Percentiles rank a stretch among this genome's conserved stretches.
These are phyloP conservation scores for Entoloma clypeatum DNA, from an alignment of 1,284 basidiomycete genomes.

Conservation along the genomic window DNA sequence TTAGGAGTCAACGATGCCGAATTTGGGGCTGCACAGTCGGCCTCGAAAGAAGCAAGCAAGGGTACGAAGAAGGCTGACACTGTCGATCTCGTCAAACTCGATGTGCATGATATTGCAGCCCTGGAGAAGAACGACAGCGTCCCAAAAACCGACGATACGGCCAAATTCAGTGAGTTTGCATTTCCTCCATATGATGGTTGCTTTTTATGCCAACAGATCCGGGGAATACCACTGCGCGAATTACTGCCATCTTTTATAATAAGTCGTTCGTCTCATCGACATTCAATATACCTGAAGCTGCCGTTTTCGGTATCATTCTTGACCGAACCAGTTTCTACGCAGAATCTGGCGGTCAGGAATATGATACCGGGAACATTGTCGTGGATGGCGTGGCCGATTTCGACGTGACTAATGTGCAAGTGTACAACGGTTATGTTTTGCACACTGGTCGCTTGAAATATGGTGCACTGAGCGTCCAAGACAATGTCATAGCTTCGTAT, in stretches of 20 bases:
- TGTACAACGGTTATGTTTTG: slow-evolving; percentile 56
- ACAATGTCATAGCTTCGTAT: slow-evolving; percentile 54
- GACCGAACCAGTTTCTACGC: slow-evolving; percentile 98
- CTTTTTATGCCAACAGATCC: slow-evolving; percentile 42
- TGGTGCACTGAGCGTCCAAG: slow-evolving; percentile 38
- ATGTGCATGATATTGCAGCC: slow-evolving; percentile 91
- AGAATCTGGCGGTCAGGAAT: slow-evolving; percentile 96
- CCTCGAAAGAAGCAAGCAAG: slow-evolving; percentile 91
- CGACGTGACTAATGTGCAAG: slow-evolving; percentile 91
- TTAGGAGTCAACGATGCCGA: slow-evolving; percentile 85
- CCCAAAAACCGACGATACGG: slow-evolving; percentile 92
- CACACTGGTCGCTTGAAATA: slow-evolving; percentile 86
- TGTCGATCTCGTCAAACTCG: slow-evolving; percentile 78
- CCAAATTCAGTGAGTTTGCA: slow-evolving; percentile 76
- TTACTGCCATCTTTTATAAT: slow-evolving; percentile 87
- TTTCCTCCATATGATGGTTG: slow-evolving; percentile 6
- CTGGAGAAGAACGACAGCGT: slow-evolving; percentile 80
- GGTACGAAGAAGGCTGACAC: slow-evolving; percentile 68
- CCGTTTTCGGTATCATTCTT: slow-evolving; percentile 83
- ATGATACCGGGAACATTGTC: slow-evolving; percentile 92
- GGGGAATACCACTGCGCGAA: slow-evolving; percentile 71
- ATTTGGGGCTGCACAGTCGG: slow-evolving; percentile 87
- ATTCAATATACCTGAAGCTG: slow-evolving; percentile 54
- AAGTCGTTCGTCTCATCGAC: slow-evolving; percentile 78
- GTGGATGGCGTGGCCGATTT: slow-evolving; percentile 93